phyloP scores from a whole-genome alignment of 1,284 basidiomycete species.

The Boletus semigastroideus region DNA sequence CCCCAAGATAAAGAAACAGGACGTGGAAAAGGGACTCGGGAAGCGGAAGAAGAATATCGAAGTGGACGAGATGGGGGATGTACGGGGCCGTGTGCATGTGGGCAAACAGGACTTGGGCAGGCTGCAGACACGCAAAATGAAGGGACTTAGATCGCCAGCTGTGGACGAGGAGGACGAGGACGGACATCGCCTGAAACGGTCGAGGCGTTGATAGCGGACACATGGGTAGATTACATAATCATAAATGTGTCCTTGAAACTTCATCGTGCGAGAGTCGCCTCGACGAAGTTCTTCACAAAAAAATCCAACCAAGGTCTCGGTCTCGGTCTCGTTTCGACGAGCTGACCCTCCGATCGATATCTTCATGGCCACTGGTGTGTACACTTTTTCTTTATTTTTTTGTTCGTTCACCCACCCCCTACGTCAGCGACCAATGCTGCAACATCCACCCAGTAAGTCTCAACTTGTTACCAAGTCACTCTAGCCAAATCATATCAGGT shows the following conservation, averaged over 20 bases:
- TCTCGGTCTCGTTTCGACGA: too few relatives aligned
- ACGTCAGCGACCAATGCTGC: too few relatives aligned
- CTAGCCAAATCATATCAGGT: background rate
- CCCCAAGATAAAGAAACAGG: conserved; percentile 85
- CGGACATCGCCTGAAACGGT: conserved; percentile 15
- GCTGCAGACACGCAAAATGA: conserved; percentile 92
- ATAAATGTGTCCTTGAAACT: background rate
- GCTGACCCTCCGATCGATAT: too few relatives aligned
- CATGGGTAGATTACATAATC: conserved; percentile 15
- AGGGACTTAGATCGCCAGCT: conserved; percentile 63
- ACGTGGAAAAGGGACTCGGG: conserved; percentile 83
- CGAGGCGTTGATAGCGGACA: conserved; percentile 6
- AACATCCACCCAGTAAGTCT: conserved; percentile 4
- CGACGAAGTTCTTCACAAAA: too few relatives aligned
- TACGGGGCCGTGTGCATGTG: conserved; percentile 88
- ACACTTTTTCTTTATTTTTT: too few relatives aligned
- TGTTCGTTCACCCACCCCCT: background rate
- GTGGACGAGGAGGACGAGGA: conserved; percentile 27
- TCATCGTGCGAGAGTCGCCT: background rate
- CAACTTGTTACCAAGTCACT: background rate
- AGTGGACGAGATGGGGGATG: conserved; percentile 97
- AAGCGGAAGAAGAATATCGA: conserved; percentile 95
- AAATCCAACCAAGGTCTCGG: too few relatives aligned
- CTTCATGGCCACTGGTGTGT: too few relatives aligned
- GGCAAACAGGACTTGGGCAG: conserved; percentile 86